These are phyloP conservation scores for Metschnikowia santaceciliae DNA, from an alignment of 805 yeast species.

Conservation along the genomic window DNA sequence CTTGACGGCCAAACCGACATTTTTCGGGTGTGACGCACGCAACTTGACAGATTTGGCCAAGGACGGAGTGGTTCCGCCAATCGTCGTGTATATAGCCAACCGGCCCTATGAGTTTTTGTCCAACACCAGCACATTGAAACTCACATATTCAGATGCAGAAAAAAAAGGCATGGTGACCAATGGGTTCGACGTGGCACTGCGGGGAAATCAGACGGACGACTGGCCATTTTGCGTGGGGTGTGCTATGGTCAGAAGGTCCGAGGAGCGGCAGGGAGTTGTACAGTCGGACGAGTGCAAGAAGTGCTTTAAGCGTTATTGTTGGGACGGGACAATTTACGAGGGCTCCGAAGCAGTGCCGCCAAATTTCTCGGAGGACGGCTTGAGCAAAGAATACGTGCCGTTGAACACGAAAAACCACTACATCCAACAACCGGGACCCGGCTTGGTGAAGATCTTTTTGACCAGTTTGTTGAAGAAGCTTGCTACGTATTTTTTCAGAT, in stretches of 20 bases:
- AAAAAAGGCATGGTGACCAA: conserved; percentile 59
- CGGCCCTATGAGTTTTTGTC: conserved; percentile 60
- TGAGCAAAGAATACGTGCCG: conserved; percentile 24
- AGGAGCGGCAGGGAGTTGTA: conserved; percentile 20
- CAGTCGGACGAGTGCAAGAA: conserved; percentile 25
- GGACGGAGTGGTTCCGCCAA: conserved; percentile 53
- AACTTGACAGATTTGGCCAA: conserved; percentile 54
- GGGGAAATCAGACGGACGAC: conserved; percentile 9
- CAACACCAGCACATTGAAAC: conserved; percentile 69
- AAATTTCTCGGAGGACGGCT: conserved; percentile 28
- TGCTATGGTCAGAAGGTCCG: conserved; percentile 26
- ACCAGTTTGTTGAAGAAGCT: background rate
- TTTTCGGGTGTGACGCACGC: conserved; percentile 75
- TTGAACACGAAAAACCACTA: conserved; percentile 13
- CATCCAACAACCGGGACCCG: conserved; percentile 1
- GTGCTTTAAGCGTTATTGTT: conserved; percentile 25
- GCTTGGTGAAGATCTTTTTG: background rate
- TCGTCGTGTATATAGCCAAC: conserved; percentile 76
- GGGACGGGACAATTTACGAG: conserved; percentile 23
- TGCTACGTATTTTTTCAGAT: too few species aligned
- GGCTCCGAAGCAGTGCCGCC: conserved; percentile 19
- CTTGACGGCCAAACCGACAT: conserved; percentile 65
- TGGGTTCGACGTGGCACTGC: conserved; percentile 67
- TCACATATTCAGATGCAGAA: conserved; percentile 57
- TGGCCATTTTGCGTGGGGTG: conserved; percentile 28